phyloP scores from a whole-genome alignment of 2,329 filamentous ascomycete species.

The Epichloe brachyelytri region DNA sequence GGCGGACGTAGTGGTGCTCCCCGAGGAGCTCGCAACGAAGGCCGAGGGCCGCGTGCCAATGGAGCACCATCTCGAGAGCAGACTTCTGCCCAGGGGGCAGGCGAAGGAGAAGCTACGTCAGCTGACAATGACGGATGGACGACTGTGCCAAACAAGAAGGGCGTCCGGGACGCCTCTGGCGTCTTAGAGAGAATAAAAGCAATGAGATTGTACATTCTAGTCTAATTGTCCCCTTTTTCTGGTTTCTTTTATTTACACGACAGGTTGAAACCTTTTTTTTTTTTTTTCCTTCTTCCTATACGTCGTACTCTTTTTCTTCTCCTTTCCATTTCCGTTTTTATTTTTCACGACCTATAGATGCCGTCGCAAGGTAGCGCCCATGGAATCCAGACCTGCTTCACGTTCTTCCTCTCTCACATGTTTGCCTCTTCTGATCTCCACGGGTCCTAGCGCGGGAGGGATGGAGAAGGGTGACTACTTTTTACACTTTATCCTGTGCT shows the following conservation, averaged over 20 bases:
- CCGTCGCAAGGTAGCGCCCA: constrained; percentile 17
- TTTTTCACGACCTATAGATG: constrained; percentile 20
- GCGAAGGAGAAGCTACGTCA: constrained; percentile 17
- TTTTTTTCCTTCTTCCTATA: constrained; percentile 12
- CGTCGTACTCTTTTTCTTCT: not conserved
- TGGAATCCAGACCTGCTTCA: constrained; percentile 8
- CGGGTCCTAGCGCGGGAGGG: not conserved
- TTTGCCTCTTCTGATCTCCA: not conserved
- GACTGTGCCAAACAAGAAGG: constrained; percentile 32
- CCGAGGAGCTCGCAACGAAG: constrained; percentile 31
- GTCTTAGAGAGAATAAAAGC: constrained; percentile 13
- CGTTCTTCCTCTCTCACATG: constrained; percentile 2
- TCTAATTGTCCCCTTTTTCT: not conserved
- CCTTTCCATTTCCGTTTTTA: not conserved
- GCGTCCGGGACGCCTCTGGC: constrained; percentile 20
- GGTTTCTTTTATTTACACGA: not conserved
- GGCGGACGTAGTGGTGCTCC: constrained; percentile 20
- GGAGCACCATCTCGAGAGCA: constrained; percentile 27
- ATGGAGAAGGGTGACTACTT: not conserved
- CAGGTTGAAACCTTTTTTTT: constrained; percentile 15
- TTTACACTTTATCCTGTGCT: too few species aligned
- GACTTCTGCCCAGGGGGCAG: constrained; percentile 20
- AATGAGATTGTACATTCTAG: constrained; percentile 22
- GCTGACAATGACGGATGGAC: constrained; percentile 52
- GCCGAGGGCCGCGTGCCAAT: constrained; percentile 34